phyloP scores from a whole-genome alignment of 2,329 filamentous ascomycete genomes.

The Polytolypa hystricis region DNA sequence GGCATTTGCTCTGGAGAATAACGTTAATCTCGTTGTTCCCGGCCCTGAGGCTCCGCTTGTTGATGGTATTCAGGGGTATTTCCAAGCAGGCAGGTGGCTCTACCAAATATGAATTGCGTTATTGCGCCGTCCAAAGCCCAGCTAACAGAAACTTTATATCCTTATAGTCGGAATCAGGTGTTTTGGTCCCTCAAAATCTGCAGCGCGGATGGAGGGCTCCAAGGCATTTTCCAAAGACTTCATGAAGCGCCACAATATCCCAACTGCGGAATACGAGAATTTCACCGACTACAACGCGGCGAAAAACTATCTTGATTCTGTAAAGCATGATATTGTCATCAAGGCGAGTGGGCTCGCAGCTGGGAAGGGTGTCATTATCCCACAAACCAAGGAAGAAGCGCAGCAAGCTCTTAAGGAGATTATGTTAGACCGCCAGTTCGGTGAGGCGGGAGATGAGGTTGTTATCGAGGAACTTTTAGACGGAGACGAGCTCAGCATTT shows the following conservation, averaged over 20 bases:
- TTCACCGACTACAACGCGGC: conserved; percentile 69
- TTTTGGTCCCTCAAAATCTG: conserved; percentile 77
- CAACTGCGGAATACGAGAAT: conserved; percentile 83
- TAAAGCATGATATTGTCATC: conserved; percentile 71
- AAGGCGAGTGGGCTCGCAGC: conserved; percentile 88
- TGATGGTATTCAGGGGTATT: conserved; percentile 76
- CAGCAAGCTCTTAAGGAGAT: conserved; percentile 72
- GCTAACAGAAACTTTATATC: neutral
- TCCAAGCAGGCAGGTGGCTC: conserved; percentile 43
- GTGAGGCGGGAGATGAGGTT: conserved; percentile 74
- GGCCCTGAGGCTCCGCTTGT: conserved; percentile 92
- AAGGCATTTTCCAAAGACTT: conserved; percentile 98
- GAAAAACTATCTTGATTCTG: conserved; percentile 58
- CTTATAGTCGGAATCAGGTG: conserved; percentile 56
- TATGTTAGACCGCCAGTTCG: conserved; percentile 82
- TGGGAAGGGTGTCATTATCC: conserved; percentile 91
- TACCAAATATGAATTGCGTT: too few species aligned
- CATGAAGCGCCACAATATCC: conserved; percentile 82
- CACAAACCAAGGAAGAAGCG: conserved; percentile 69
- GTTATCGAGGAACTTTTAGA: conserved; percentile 91
- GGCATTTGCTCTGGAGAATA: conserved; percentile 58
- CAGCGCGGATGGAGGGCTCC: conserved; percentile 85
- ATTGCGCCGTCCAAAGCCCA: too few species aligned
- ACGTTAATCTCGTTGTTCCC: conserved; percentile 72
- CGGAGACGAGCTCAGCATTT: conserved; percentile 83